Conservation (phyloP, 371 early-diverging fungal genomes). For the Actinomortierella ambigua region DNA sequence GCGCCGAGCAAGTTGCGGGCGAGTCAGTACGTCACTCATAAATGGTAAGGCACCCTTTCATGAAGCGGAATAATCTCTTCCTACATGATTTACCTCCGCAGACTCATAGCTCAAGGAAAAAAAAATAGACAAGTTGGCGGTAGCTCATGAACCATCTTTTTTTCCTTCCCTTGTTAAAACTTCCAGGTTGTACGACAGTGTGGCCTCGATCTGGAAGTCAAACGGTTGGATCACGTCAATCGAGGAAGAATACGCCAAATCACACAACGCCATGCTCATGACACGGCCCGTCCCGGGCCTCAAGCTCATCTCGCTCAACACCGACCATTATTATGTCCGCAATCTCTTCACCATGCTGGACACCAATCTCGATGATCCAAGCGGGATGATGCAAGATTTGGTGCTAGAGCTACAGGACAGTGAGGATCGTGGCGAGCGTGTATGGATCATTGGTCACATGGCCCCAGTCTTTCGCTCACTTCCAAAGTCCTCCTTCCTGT, state of each 20-base stretch:
- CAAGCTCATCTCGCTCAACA: conserved; percentile 65
- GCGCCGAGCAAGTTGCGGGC: conserved; percentile 22
- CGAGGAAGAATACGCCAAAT: conserved; percentile 40
- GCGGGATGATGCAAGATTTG: conserved; percentile 56
- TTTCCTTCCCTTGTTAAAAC: too few relatives aligned
- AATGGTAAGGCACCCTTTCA: conserved; percentile 22
- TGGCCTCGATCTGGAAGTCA: conserved; percentile 54
- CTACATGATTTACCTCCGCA: conserved; percentile 18
- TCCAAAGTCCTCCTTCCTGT: conserved; percentile 61
- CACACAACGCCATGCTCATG: conserved; percentile 58
- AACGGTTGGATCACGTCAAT: conserved; percentile 55
- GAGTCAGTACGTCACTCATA: conserved; percentile 26
- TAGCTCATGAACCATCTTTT: neutral
- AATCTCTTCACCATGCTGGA: conserved; percentile 50
- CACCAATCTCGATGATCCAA: conserved; percentile 52
- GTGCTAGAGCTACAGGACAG: conserved; percentile 57
- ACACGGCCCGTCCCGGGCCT: conserved; percentile 53
- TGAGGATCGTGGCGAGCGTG: conserved; percentile 57
- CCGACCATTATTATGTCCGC: conserved; percentile 63
- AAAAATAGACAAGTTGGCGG: too few relatives aligned
- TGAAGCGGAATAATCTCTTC: too few relatives aligned
- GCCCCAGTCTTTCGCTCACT: conserved; percentile 53
- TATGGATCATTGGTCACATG: conserved; percentile 69
- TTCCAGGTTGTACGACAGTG: conserved; percentile 55
- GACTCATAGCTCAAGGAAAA: neutral